Evolutionary conservation across 78 protist species (phyloP).

Genomic region (Cavenderia fasciculata): DNA sequence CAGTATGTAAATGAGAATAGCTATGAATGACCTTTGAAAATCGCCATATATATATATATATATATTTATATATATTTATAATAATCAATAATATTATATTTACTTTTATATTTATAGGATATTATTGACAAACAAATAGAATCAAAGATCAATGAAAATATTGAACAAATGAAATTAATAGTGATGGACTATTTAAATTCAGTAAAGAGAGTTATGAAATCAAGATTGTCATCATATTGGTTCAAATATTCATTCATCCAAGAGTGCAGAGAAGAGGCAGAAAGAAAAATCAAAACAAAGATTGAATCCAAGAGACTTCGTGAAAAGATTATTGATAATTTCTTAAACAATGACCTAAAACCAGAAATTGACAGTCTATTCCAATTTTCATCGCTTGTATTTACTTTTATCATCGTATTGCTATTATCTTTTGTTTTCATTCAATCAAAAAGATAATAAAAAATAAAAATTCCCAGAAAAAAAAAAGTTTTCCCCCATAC

Average conservation of each 20-base stretch:
- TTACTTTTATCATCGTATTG: neutral
- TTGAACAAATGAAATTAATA: conserved; percentile 55
- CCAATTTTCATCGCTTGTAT: neutral
- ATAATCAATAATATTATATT: too few relatives aligned
- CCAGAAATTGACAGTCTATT: neutral
- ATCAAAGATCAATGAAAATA: conserved; percentile 20
- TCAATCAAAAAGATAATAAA: neutral
- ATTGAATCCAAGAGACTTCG: conserved; percentile 38
- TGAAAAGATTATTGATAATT: conserved; percentile 47
- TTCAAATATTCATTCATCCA: conserved; percentile 5
- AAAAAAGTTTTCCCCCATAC: too few relatives aligned
- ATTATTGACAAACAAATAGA: conserved; percentile 10
- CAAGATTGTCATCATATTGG: neutral
- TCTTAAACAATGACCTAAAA: conserved; percentile 45
- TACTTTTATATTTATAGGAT: neutral
- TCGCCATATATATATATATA: too few relatives aligned
- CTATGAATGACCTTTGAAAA: too few relatives aligned
- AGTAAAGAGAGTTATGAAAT: conserved; percentile 7
- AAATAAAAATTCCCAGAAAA: neutral
- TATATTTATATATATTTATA: too few relatives aligned
- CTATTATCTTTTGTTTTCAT: neutral
- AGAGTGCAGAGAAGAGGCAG: conserved; percentile 25
- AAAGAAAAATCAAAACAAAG: conserved; percentile 7
- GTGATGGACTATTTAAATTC: conserved; percentile 47
- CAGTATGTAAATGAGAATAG: too few relatives aligned